Percentiles rank a stretch among this genome's conserved stretches.
phyloP scores from a whole-genome alignment of 1,284 basidiomycete species.

The Cryptococcus neoformans region DNA sequence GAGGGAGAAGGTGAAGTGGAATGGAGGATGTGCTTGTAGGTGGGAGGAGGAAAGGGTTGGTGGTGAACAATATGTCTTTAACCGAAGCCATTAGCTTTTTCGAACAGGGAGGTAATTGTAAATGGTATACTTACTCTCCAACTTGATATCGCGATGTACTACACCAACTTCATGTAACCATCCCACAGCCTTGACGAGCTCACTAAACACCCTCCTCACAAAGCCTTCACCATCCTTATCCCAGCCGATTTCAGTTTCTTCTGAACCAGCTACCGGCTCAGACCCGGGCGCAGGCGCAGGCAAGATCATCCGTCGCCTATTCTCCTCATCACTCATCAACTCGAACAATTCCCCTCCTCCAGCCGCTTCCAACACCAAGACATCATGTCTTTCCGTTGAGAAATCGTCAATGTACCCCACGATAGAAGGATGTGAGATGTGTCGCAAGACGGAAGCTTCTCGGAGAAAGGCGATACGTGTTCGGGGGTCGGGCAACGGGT shows the following conservation, averaged over 20 bases:
- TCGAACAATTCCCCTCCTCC: slow-evolving; percentile 82
- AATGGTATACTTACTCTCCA: slow-evolving; percentile 68
- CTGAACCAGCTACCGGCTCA: slow-evolving; percentile 1
- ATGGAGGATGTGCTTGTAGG: slow-evolving; percentile 40
- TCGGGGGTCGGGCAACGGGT: slow-evolving; percentile 61
- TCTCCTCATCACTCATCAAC: slow-evolving; percentile 64
- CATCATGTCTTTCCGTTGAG: slow-evolving; percentile 69
- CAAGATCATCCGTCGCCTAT: slow-evolving; percentile 51
- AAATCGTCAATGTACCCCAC: slow-evolving; percentile 71
- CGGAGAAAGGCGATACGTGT: slow-evolving; percentile 79
- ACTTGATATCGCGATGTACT: slow-evolving; percentile 90
- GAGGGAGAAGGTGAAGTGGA: slow-evolving; percentile 49
- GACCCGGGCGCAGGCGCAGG: slow-evolving; percentile 3
- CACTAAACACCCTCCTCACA: slow-evolving; percentile 70
- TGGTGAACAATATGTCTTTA: slow-evolving; percentile 61
- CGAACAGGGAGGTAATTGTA: neutral
- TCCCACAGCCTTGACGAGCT: slow-evolving; percentile 73
- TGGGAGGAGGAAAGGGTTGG: slow-evolving; percentile 49
- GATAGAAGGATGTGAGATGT: slow-evolving; percentile 80
- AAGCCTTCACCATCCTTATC: slow-evolving; percentile 48
- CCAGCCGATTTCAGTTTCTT: neutral
- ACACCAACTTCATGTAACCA: slow-evolving; percentile 88
- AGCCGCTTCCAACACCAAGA: slow-evolving; percentile 75
- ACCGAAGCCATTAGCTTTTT: neutral
- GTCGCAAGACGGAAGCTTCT: slow-evolving; percentile 81